phyloP scores from a whole-genome alignment of 2,329 filamentous ascomycete species.

The Cordyceps cateniannulata region DNA sequence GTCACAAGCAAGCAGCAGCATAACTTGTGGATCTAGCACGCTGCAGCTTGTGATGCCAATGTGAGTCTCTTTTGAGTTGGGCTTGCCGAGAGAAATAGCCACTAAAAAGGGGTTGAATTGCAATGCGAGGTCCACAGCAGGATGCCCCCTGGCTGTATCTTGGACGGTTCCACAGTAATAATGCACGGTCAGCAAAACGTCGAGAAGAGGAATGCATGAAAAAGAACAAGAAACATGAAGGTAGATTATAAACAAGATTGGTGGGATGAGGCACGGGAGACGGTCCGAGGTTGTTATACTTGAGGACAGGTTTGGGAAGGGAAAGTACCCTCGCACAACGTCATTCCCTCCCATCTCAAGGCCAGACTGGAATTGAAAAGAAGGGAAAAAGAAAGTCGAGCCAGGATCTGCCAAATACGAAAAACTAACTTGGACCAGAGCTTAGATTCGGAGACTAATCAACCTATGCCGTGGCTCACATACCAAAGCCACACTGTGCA shows the following conservation, averaged over 20 bases:
- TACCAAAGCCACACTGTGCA: neutral
- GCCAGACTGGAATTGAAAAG: neutral
- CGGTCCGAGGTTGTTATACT: neutral
- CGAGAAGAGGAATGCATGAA: neutral
- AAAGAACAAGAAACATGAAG: neutral
- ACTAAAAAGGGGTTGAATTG: slow-evolving; percentile 8
- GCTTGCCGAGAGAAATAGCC: neutral
- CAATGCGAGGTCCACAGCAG: neutral
- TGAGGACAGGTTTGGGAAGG: neutral
- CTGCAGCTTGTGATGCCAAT: too few species aligned
- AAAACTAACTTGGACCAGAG: neutral
- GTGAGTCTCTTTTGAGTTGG: too few species aligned
- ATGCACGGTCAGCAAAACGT: neutral
- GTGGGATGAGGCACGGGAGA: too few species aligned
- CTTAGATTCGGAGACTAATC: neutral
- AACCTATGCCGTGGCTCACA: neutral
- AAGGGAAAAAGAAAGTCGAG: neutral
- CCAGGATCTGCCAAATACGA: neutral
- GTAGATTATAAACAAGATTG: neutral
- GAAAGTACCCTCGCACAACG: neutral
- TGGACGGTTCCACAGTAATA: neutral
- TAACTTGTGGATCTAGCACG: too few species aligned
- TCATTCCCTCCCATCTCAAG: neutral
- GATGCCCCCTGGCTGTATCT: neutral
- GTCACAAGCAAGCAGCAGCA: too few species aligned